Evolutionary conservation across 345 rosid species (phyloP), one percentile per base, ranked within the genome.

Genomic region (Salix arbutifolia): DNA sequence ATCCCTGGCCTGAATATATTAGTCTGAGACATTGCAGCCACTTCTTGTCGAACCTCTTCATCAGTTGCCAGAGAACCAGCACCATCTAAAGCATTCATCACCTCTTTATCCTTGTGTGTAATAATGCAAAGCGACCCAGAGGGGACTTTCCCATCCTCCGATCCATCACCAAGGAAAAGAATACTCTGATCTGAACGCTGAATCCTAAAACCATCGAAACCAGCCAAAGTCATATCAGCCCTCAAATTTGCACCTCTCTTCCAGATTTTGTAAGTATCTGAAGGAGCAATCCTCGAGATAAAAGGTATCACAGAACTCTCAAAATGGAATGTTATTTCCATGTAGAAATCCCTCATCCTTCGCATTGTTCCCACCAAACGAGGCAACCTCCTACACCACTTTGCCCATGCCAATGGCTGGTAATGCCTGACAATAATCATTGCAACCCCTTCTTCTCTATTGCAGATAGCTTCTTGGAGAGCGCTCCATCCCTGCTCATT

Each of bases 401-500:
- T 96, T 26, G 97, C 98, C 98, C 98, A 96, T 2, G 99, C 99
- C 69, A 89, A 52, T 19, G 92, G 97, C 89, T 93, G 97, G 83
- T 90, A 92, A 82, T 91, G 92, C 76, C 97, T 80, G 50, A 96
- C 94, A 56, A 96, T 92, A 67, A 81, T 82, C 97, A 90, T 91
- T 3, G 98, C 89, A 38, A 93, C 89, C 25, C 80, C 81, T 73
- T 93, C 98, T 83, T 93, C 91, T 72, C 90, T 89, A 67, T 75
- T 75, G 80, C 98, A 96, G 73, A 96, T 91, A 44, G 99, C 99
- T 80, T 96, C 99, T 75, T 96, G 98, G 31, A 96, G 91, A 2
- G 99, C 91, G 79, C 93, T 96, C 99, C 99, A 96, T 0, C 99
- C 99, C 5, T 91, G 91, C 44, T 91, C 97, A 70, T 96, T 96